These are phyloP conservation scores for Thraustochytrium sp. DNA, from an alignment of 352 stramenopile species.

Conservation along the genomic window DNA sequence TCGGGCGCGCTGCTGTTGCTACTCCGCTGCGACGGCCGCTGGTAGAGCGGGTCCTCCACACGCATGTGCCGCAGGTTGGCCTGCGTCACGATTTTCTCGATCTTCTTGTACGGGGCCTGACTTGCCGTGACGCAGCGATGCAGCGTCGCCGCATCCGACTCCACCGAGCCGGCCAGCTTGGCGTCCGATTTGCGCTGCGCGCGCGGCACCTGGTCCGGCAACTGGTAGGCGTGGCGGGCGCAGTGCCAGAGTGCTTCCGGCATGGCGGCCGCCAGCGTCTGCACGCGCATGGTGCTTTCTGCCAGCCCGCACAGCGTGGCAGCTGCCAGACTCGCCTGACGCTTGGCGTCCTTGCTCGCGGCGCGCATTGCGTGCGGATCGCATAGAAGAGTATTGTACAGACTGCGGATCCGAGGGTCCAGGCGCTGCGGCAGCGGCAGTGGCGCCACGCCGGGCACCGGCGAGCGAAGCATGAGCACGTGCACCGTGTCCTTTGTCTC, in stretches of 20 bases:
- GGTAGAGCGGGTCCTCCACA: not conserved
- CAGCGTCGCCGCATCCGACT: not conserved
- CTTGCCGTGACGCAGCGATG: not conserved
- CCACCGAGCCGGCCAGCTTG: not conserved
- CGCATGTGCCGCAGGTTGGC: not conserved
- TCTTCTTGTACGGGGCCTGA: not conserved
- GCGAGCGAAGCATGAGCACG: not conserved
- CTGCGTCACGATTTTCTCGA: not conserved
- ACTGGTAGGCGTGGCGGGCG: not conserved
- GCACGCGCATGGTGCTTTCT: not conserved
- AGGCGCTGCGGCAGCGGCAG: not conserved
- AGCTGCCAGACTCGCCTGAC: not conserved
- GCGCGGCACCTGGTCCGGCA: not conserved
- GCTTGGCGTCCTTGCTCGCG: not conserved
- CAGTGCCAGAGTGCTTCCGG: not conserved
- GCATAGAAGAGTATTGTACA: not conserved
- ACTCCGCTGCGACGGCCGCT: not conserved
- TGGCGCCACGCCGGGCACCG: not conserved
- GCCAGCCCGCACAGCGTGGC: not conserved
- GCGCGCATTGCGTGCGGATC: not conserved
- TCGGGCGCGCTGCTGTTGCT: not conserved
- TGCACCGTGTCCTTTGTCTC: not conserved
- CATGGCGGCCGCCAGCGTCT: not conserved
- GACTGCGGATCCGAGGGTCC: not conserved
- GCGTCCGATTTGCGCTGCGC: not conserved